Evolutionary conservation across 768 basidiomycete genomes (phyloP).

Genomic region (Mycena capillaripes): DNA sequence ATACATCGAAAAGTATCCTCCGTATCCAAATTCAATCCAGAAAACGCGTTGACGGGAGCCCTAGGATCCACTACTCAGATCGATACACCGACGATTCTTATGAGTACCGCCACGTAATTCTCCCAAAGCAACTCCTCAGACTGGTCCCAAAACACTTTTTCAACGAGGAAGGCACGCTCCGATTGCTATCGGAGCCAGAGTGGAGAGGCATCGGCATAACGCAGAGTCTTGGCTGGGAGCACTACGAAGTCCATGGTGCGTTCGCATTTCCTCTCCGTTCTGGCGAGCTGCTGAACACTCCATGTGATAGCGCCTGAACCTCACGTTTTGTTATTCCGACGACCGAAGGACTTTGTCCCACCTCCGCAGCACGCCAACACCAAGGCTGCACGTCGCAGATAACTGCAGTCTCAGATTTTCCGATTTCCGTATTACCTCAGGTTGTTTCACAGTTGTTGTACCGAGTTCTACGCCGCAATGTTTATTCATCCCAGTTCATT

Average conservation of each 20-base stretch:
- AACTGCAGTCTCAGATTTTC: not conserved
- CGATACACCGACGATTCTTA: constrained; percentile 92
- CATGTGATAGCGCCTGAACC: constrained; percentile 82
- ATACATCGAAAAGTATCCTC: constrained; percentile 79
- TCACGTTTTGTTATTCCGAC: constrained; percentile 94
- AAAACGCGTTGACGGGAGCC: constrained; percentile 36
- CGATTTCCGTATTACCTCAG: not conserved
- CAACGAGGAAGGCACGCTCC: constrained; percentile 82
- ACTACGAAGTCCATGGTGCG: constrained; percentile 96
- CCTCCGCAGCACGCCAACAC: constrained; percentile 59
- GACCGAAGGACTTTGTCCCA: constrained; percentile 76
- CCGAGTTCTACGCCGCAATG: constrained; percentile 24
- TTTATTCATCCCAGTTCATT: constrained; percentile 13
- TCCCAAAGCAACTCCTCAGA: constrained; percentile 95
- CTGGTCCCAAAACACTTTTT: constrained; percentile 92
- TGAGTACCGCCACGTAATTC: constrained; percentile 97
- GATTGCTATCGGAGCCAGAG: constrained; percentile 88
- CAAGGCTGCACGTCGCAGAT: constrained; percentile 37
- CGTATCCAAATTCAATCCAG: constrained; percentile 19
- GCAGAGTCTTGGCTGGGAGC: constrained; percentile 97
- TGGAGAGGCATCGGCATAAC: constrained; percentile 98
- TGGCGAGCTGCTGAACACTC: not conserved
- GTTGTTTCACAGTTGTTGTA: constrained; percentile 27
- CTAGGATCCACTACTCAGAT: constrained; percentile 91
- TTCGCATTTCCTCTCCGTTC: not conserved